Percentiles rank a stretch among this genome's conserved stretches.
phyloP scores from a whole-genome alignment of 371 early-diverging fungal genomes.

The Mortierella sp. region DNA sequence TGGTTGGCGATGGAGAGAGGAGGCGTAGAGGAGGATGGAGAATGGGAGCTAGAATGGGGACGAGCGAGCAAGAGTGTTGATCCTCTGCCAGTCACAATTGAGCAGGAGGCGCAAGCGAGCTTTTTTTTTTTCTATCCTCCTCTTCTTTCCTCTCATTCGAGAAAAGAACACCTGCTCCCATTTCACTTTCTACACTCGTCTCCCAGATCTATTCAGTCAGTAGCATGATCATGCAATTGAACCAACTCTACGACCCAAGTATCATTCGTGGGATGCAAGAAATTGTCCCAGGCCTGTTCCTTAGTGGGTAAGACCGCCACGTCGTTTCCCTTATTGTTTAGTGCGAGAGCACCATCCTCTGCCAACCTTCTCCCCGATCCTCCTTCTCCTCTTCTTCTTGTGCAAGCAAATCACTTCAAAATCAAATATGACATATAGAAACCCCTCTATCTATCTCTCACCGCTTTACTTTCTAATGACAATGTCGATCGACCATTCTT shows the following conservation, averaged over 20 bases:
- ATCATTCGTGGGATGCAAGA: constrained; percentile 50
- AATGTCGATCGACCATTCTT: background rate
- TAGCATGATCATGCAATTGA: background rate
- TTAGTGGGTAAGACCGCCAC: constrained; percentile 59
- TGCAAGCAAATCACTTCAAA: too few relatives aligned
- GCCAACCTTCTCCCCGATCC: too few relatives aligned
- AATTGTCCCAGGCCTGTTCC: constrained; percentile 58
- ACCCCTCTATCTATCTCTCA: too few relatives aligned
- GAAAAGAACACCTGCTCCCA: background rate
- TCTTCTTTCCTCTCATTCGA: background rate
- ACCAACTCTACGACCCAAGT: constrained; percentile 9
- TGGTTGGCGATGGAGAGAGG: background rate
- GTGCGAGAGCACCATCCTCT: too few relatives aligned
- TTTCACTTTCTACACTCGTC: background rate
- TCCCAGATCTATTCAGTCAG: background rate
- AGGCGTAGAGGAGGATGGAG: background rate
- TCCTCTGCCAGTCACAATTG: too few relatives aligned
- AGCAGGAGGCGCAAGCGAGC: too few relatives aligned
- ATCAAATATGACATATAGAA: too few relatives aligned
- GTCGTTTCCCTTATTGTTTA: too few relatives aligned
- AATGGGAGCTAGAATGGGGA: background rate
- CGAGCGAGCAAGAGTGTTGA: background rate
- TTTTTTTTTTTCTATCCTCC: constrained; percentile 2
- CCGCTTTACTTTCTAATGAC: background rate
- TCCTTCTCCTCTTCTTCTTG: too few relatives aligned